These are phyloP conservation scores for Fusarium burgessii DNA, from an alignment of 2,329 filamentous ascomycete species.

Conservation along the genomic window DNA sequence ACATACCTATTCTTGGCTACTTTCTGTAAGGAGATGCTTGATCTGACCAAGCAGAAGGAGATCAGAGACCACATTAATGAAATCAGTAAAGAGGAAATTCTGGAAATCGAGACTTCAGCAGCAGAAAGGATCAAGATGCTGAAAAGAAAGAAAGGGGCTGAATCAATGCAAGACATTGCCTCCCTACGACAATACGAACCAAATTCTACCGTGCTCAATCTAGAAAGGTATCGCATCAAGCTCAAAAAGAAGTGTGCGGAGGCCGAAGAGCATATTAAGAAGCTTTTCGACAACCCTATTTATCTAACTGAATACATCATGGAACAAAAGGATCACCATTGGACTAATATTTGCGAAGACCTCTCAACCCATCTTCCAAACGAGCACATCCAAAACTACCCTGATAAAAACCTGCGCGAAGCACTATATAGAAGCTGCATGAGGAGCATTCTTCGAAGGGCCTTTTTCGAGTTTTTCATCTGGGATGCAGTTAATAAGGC, in stretches of 20 bases:
- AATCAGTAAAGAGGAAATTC: not conserved
- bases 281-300: slow-evolving; percentile 36
- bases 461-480: slow-evolving; percentile 39
- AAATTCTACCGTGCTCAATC: not conserved
- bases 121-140: not conserved
- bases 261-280: slow-evolving; percentile 29
- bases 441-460: slow-evolving; percentile 30
- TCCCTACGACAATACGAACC: slow-evolving; percentile 32
- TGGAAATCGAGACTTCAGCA: not conserved
- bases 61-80: not conserved
- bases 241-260: slow-evolving; percentile 9
- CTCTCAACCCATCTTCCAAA: not conserved
- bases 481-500: slow-evolving; percentile 17
- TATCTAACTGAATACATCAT: slow-evolving; percentile 31
- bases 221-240: slow-evolving; percentile 1
- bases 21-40: slow-evolving; percentile 26
- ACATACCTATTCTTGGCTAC: slow-evolving; percentile 30
- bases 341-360: slow-evolving; percentile 31
- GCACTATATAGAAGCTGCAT: slow-evolving; percentile 34
- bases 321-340: slow-evolving; percentile 43
- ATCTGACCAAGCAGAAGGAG: not conserved
- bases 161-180: slow-evolving; percentile 27
- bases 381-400: slow-evolving; percentile 20
- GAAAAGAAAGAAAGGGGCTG: not conserved
- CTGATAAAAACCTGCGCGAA: not conserved